Evolutionary conservation across 768 basidiomycete genomes (phyloP), one percentile per base, ranked within the genome.

Genomic region (Dioszegia crocea): DNA sequence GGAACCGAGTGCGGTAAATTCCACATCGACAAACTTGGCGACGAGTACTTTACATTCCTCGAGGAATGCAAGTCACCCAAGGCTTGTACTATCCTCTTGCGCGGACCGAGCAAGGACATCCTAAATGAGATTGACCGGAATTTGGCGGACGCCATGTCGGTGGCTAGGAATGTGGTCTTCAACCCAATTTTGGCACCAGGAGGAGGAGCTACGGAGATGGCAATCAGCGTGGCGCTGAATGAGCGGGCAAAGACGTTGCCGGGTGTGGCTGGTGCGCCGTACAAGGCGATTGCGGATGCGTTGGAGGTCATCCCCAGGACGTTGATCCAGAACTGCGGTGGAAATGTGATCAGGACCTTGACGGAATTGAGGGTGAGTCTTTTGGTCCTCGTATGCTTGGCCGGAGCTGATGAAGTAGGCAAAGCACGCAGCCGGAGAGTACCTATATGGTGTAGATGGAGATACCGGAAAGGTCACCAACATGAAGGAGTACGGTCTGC

Each of bases 31-130:
- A 98, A 98, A 77, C 88, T 98, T 24, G 94, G 94, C 8, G 94
- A 99, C 77, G 96, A 98, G 89, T 97, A 98, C 81, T 99, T 97
- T 77, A 87, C 93, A 29, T 97, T 97, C 85, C 82, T 98, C 49
- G 89, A 87, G n/a, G 85, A 91, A 73, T 99, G 96, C 80, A 79
- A 80, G 33, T 81, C 82, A 14, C 96, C 96, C 4, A 94, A 96
- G 80, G 96, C 94, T 0, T 98, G 96, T 83, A 97, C 94, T 11
- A 91, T 98, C 78, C 84, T 99, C 46, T 88, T 99, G 14, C 91
- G 94, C 40, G 93, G 96, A 1, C 96, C 96, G 0, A 94, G 91
- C 2, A 99, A 98, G 78, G 96, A 98, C 71, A 91, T 98, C 68
- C 82, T 99, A 48, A 96, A 97, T 77, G 96, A 98, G 80, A 90